Evolutionary conservation across 2,329 filamentous ascomycete genomes (phyloP).

Genomic region (Coccinonectria pachysandricola): DNA sequence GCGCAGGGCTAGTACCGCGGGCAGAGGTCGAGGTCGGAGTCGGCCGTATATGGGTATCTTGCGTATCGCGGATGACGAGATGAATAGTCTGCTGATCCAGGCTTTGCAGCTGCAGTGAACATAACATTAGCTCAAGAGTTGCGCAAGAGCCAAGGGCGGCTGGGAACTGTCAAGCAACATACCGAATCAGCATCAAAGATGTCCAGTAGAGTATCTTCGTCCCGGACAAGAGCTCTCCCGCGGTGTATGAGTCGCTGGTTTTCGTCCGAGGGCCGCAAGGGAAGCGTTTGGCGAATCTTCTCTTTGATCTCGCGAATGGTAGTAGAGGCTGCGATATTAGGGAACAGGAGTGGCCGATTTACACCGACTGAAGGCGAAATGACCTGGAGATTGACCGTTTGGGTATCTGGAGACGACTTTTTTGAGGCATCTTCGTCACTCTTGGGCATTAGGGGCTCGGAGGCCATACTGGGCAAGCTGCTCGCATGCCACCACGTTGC

Average conservation of each 20-base stretch:
- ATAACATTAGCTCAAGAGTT: constrained; percentile 5
- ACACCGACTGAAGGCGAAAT: constrained; percentile 49
- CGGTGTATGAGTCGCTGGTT: constrained; percentile 51
- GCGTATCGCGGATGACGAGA: constrained; percentile 36
- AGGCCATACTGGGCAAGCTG: constrained; percentile 28
- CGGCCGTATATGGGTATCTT: constrained; percentile 19
- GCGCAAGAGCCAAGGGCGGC: constrained; percentile 14
- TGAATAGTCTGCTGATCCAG: constrained; percentile 42
- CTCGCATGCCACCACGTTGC: constrained; percentile 17
- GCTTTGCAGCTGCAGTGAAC: constrained; percentile 27
- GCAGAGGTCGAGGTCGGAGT: constrained; percentile 7
- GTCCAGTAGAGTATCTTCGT: constrained; percentile 44
- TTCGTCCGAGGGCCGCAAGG: constrained; percentile 40
- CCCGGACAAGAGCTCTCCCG: constrained; percentile 44
- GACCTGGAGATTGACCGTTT: constrained; percentile 45
- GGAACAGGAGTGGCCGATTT: constrained; percentile 38
- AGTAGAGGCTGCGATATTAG: constrained; percentile 36
- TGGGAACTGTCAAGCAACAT: constrained; percentile 14
- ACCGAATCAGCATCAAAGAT: constrained; percentile 47
- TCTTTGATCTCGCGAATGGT: constrained; percentile 49
- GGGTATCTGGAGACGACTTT: constrained; percentile 19
- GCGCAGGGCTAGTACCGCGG: constrained; percentile 19
- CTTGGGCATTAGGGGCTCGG: constrained; percentile 21
- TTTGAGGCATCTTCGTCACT: constrained; percentile 12
- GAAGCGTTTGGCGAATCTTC: constrained; percentile 42